Percentiles rank a stretch among this genome's conserved stretches.
Evolutionary conservation across 192 early-diverging fungal species (phyloP).

Genomic region (Rhizophagus prolifer): DNA sequence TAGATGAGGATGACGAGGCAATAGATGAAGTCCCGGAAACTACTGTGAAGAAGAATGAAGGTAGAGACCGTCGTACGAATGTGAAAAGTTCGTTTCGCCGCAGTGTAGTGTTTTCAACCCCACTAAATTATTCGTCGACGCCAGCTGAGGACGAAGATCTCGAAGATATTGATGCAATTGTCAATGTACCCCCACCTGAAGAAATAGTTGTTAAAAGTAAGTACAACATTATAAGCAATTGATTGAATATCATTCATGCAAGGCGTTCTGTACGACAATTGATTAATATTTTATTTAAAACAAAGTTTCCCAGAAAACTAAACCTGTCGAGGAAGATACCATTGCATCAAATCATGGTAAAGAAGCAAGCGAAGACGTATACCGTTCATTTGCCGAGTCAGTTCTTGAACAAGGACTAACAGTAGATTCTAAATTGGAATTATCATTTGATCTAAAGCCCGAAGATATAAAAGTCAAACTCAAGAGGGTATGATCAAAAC

Average conservation of each 20-base stretch:
- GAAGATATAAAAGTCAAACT: conserved; percentile 21
- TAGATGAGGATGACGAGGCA: not conserved
- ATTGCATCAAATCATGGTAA: not conserved
- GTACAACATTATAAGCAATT: not conserved
- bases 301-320: conserved; percentile 22
- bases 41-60: not conserved
- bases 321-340: not conserved
- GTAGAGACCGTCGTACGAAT: not conserved
- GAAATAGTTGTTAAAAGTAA: conserved; percentile 31
- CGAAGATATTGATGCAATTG: conserved; percentile 28
- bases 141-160: conserved; percentile 7
- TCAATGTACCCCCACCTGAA: conserved; percentile 16
- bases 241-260: not conserved
- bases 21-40: conserved; percentile 1
- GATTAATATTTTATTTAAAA: not conserved
- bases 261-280: too few relatives aligned
- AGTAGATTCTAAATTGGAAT: conserved; percentile 6
- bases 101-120: conserved; percentile 4
- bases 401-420: conserved; percentile 20
- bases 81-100: conserved; percentile 14
- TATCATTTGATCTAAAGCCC: conserved; percentile 27
- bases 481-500: conserved; percentile 14
- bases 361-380: conserved; percentile 21
- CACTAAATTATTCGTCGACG: conserved; percentile 5
- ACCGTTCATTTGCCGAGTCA: conserved; percentile 18